Evolutionary conservation across 306 rosid species (phyloP).

Genomic region (Cicer cuneatum): DNA sequence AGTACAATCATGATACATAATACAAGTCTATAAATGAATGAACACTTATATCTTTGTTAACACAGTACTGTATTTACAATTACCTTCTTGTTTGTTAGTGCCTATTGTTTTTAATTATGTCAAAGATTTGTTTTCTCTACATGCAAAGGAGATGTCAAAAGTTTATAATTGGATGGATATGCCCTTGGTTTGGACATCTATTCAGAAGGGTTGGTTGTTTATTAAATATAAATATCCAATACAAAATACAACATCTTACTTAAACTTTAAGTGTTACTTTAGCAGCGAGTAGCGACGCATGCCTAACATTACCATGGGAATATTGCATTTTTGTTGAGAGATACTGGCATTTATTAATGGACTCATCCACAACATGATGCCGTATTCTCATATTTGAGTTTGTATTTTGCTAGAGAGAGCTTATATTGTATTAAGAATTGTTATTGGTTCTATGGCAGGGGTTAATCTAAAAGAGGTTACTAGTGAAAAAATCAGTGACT

Average conservation of each 20-base stretch:
- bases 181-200: not conserved
- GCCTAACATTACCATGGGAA: not conserved
- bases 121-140: conserved; percentile 21
- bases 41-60: not conserved
- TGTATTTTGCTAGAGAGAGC: not conserved
- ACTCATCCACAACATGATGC: not conserved
- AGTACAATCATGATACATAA: not conserved
- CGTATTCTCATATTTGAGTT: conserved; percentile 11
- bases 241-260: not conserved
- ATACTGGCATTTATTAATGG: conserved; percentile 12
- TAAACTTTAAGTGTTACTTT: conserved; percentile 15
- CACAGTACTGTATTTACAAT: not conserved
- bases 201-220: conserved; percentile 15
- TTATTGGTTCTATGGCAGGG: conserved; percentile 54
- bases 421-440: conserved; percentile 7
- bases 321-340: conserved; percentile 8
- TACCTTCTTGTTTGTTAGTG: not conserved
- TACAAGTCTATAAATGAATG: not conserved
- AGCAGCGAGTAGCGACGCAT: not conserved
- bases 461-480: conserved; percentile 56
- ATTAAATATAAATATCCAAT: not conserved
- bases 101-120: not conserved
- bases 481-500: conserved; percentile 62
- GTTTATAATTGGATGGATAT: conserved; percentile 18
- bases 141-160: conserved; percentile 17